These are phyloP conservation scores for Rhizophagus clarus DNA, from an alignment of 192 early-diverging fungal species.

Conservation along the genomic window DNA sequence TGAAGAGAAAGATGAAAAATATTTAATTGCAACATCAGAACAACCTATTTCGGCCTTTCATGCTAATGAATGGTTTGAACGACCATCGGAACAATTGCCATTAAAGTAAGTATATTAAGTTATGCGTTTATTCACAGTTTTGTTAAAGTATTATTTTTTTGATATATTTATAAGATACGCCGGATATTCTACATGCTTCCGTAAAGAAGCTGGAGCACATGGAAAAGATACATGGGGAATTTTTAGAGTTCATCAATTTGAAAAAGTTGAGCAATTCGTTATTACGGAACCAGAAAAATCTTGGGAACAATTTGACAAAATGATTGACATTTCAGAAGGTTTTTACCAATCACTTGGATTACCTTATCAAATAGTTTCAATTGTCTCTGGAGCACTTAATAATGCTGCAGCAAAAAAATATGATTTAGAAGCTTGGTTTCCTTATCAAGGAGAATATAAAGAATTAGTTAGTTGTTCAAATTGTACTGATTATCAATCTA, in stretches of 20 bases:
- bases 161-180: constrained; percentile 61
- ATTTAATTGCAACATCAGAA: constrained; percentile 97
- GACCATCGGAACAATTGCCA: constrained; percentile 90
- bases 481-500: constrained; percentile 99
- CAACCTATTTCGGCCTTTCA: constrained; percentile 99
- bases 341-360: constrained; percentile 95
- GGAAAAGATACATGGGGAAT: constrained; percentile 98
- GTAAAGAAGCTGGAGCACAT: constrained; percentile 98
- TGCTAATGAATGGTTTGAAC: constrained; percentile 92
- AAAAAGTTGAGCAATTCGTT: constrained; percentile 99
- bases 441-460: constrained; percentile 96
- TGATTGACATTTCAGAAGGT: constrained; percentile 88
- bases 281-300: constrained; percentile 95
- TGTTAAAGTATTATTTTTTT: constrained; percentile 20
- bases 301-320: constrained; percentile 98
- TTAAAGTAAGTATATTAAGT: constrained; percentile 62
- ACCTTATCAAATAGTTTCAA: constrained; percentile 92
- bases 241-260: constrained; percentile 99
- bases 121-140: background rate
- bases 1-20: constrained; percentile 88
- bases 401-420: constrained; percentile 99
- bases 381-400: constrained; percentile 97
- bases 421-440: constrained; percentile 99
- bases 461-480: constrained; percentile 99
- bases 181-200: constrained; percentile 98